Conservation (phyloP, 768 basidiomycete species). For the Naganishia vaughanmartiniae region DNA sequence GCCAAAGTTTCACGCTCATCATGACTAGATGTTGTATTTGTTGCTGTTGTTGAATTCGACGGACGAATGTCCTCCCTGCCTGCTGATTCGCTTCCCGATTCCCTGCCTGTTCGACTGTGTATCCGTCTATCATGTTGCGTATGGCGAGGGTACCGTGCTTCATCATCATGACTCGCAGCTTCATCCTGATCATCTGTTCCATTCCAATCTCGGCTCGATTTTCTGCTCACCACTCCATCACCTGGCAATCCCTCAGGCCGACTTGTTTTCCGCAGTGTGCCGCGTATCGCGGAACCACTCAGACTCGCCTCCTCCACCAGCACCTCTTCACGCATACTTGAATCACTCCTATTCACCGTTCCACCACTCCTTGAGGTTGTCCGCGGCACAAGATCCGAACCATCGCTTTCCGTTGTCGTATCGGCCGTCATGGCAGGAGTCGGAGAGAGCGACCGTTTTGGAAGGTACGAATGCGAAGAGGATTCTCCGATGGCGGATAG, state of each 20-base stretch:
- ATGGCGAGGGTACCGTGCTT: background rate
- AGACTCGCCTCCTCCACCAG: background rate
- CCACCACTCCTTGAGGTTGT: background rate
- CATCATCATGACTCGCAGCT: background rate
- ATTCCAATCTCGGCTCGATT: background rate
- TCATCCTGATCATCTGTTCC: slow-evolving; percentile 1
- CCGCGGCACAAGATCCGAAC: background rate
- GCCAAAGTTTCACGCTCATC: background rate
- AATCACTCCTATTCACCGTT: background rate
- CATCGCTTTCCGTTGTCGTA: background rate
- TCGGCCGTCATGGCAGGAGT: slow-evolving; percentile 1
- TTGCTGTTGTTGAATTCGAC: background rate
- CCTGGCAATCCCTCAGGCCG: background rate
- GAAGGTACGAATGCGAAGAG: background rate
- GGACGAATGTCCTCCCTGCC: background rate
- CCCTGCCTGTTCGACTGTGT: background rate
- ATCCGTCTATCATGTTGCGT: background rate
- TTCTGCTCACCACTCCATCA: background rate
- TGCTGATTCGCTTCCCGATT: background rate
- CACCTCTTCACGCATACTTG: background rate
- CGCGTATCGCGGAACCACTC: background rate
- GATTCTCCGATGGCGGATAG: background rate
- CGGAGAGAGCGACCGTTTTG: background rate
- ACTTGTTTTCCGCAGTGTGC: background rate
- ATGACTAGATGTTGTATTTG: background rate